Evolutionary conservation across 2,329 filamentous ascomycete species (phyloP).

Genomic region (Epichloe bromicola): DNA sequence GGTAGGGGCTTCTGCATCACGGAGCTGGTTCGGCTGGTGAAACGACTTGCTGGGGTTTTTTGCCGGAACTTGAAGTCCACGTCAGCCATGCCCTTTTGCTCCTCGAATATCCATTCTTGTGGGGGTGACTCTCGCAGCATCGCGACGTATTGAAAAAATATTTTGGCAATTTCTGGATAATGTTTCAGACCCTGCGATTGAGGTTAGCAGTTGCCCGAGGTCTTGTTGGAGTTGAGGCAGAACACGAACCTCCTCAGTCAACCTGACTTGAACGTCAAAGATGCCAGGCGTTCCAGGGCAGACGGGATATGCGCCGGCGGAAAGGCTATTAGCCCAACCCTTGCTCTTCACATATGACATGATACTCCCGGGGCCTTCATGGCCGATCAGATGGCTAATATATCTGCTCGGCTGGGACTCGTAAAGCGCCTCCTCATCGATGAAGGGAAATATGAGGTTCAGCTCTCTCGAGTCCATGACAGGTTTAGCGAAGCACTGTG

Average conservation of each 20-base stretch:
- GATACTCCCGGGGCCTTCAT: slow-evolving; percentile 86
- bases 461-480: slow-evolving; percentile 78
- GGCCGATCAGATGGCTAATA: slow-evolving; percentile 77
- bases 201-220: slow-evolving; percentile 1
- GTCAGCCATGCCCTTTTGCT: slow-evolving; percentile 80
- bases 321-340: slow-evolving; percentile 77
- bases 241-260: slow-evolving; percentile 62
- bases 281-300: slow-evolving; percentile 67
- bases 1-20: slow-evolving; percentile 88
- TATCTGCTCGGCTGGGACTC: slow-evolving; percentile 76
- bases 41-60: slow-evolving; percentile 78
- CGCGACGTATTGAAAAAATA: slow-evolving; percentile 83
- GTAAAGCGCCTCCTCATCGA: slow-evolving; percentile 69
- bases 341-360: slow-evolving; percentile 81
- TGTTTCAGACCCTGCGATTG: slow-evolving; percentile 49
- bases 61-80: slow-evolving; percentile 93
- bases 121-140: slow-evolving; percentile 70
- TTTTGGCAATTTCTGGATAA: slow-evolving; percentile 70
- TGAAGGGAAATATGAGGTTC: slow-evolving; percentile 70
- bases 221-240: background rate
- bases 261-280: slow-evolving; percentile 64
- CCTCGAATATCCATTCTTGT: slow-evolving; percentile 86
- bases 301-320: slow-evolving; percentile 60
- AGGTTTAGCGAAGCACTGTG: slow-evolving; percentile 76
- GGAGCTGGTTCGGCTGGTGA: slow-evolving; percentile 72